These are phyloP conservation scores for Graphilbum fragrans DNA, from an alignment of 2,329 filamentous ascomycete genomes.

Conservation along the genomic window DNA sequence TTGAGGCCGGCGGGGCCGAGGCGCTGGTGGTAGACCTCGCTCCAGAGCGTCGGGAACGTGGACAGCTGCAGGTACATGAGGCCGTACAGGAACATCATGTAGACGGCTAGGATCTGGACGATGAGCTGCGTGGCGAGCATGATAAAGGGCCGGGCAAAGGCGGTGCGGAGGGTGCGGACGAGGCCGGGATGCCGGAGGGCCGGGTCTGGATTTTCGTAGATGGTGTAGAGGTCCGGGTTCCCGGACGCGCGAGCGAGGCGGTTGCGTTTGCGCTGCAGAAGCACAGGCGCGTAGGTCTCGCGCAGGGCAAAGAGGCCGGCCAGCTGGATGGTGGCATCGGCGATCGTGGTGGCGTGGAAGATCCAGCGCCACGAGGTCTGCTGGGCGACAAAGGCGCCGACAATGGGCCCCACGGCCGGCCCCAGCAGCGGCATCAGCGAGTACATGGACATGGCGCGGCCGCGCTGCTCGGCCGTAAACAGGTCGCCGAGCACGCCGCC, in stretches of 20 bases:
- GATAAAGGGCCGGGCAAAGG: conserved; percentile 34
- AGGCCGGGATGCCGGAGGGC: neutral
- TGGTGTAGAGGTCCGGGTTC: conserved; percentile 32
- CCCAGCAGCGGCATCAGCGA: conserved; percentile 43
- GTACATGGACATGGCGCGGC: conserved; percentile 27
- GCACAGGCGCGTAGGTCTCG: conserved; percentile 18
- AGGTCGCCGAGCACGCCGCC: conserved; percentile 35
- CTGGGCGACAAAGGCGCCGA: conserved; percentile 52
- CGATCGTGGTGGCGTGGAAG: conserved; percentile 52
- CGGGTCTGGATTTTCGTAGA: conserved; percentile 33
- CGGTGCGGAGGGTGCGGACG: conserved; percentile 17
- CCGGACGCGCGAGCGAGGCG: conserved; percentile 46
- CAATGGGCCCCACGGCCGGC: conserved; percentile 53
- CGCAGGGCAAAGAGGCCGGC: conserved; percentile 45
- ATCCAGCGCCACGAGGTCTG: conserved; percentile 57
- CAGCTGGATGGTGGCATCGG: conserved; percentile 40
- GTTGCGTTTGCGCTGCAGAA: conserved; percentile 23
- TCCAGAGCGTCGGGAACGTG: conserved; percentile 36
- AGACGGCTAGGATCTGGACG: conserved; percentile 35
- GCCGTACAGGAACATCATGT: conserved; percentile 31
- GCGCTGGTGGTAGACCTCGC: conserved; percentile 18
- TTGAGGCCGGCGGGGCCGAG: conserved; percentile 22
- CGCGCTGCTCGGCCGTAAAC: conserved; percentile 30
- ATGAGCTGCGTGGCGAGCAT: conserved; percentile 40
- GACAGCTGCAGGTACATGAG: conserved; percentile 37